A percentile compares a stretch with the other conserved stretches of the same genome.
phyloP scores from a whole-genome alignment of 208 protist species.

The Crithidia sp. region DNA sequence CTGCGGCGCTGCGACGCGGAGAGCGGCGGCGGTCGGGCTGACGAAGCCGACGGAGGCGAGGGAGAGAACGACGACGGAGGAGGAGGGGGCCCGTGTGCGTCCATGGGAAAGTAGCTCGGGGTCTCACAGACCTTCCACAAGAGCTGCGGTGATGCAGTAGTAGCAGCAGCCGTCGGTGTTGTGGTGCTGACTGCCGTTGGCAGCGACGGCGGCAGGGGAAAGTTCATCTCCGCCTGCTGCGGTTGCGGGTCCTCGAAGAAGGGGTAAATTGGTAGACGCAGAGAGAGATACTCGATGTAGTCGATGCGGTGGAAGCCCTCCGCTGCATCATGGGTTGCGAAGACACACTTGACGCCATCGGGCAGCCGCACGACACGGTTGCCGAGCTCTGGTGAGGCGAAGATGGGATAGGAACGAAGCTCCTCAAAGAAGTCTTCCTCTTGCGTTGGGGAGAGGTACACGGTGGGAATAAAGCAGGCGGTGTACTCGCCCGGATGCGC shows the following conservation, averaged over 20 bases:
- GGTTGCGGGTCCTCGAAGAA: constrained; percentile 6
- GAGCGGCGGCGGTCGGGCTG: no score
- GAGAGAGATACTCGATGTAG: constrained; percentile 38
- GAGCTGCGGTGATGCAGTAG: not conserved
- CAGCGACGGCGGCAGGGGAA: not conserved
- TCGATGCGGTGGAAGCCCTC: constrained; percentile 43
- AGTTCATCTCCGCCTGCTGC: constrained; percentile 12
- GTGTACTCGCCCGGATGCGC: constrained; percentile 7
- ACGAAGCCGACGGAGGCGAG: no score
- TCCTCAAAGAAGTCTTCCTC: constrained; percentile 33
- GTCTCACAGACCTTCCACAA: not conserved
- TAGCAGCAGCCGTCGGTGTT: constrained; percentile 4
- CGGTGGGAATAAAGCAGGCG: constrained; percentile 47
- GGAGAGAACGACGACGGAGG: no score
- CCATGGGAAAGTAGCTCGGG: no score
- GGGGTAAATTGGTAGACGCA: constrained; percentile 34
- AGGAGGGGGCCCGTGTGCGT: no score
- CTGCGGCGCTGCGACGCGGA: no score
- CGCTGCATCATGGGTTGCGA: constrained; percentile 34
- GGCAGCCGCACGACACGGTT: constrained; percentile 29
- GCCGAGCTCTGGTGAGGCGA: constrained; percentile 26
- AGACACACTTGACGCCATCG: constrained; percentile 36
- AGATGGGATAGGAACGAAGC: constrained; percentile 38
- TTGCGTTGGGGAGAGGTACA: constrained; percentile 21
- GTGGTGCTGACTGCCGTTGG: not conserved